These are phyloP conservation scores for Platanus orientalis DNA, from an alignment of 164 flowering plant species.

Conservation along the genomic window DNA sequence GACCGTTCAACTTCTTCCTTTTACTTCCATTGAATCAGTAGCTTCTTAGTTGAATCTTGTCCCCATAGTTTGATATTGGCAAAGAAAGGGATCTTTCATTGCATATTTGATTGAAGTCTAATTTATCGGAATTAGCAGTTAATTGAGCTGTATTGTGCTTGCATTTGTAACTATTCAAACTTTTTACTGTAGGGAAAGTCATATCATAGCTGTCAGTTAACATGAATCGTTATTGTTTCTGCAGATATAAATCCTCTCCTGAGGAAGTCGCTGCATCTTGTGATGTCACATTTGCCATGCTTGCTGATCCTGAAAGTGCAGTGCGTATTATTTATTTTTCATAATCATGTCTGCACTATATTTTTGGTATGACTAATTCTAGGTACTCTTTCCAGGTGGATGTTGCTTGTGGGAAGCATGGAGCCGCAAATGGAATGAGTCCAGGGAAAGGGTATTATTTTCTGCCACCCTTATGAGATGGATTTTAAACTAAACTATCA, in stretches of 20 bases:
- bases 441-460: slow-evolving; percentile 76
- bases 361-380: not conserved
- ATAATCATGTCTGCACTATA: not conserved
- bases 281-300: slow-evolving; percentile 95
- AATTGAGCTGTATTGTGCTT: no score
- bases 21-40: no score
- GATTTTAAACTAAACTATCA: not conserved
- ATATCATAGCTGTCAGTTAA: not conserved
- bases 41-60: no score
- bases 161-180: no score
- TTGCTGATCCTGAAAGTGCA: slow-evolving; percentile 97
- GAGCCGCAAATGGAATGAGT: slow-evolving; percentile 75
- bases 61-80: no score
- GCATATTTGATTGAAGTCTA: no score
- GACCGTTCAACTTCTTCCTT: no score
- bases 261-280: slow-evolving; percentile 86
- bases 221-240: slow-evolving; percentile 4
- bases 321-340: slow-evolving; percentile 49
- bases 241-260: slow-evolving; percentile 79
- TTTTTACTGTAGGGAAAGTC: not conserved
- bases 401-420: slow-evolving; percentile 77
- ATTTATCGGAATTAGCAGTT: no score
- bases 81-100: no score
- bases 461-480: slow-evolving; percentile 1
- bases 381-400: slow-evolving; percentile 41